Conservation (phyloP, 2,329 filamentous ascomycete species). For the Claviceps digitariae region DNA sequence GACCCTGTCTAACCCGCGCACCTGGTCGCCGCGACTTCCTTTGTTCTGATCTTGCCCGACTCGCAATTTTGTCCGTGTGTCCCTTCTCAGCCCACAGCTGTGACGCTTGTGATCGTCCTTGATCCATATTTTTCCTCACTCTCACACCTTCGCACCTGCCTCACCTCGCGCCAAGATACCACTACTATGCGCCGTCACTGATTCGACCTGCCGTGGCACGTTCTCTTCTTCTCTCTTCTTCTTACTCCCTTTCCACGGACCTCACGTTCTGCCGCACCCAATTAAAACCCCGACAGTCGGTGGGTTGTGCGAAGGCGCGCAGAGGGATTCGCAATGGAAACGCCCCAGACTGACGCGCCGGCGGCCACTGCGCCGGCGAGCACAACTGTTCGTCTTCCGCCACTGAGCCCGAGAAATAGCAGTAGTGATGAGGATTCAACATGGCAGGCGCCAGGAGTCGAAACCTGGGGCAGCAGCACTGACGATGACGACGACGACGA, state of each 20-base stretch:
- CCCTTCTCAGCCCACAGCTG: neutral
- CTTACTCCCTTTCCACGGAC: neutral
- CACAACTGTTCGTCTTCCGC: neutral
- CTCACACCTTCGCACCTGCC: neutral
- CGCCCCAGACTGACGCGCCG: neutral
- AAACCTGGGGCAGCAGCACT: slow-evolving; percentile 1
- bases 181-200: neutral
- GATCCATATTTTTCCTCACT: neutral
- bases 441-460: neutral
- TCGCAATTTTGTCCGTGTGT: neutral
- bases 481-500: neutral
- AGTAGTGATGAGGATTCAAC: neutral
- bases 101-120: neutral
- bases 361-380: neutral
- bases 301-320: neutral
- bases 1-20: too few relatives aligned
- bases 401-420: neutral
- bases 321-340: neutral
- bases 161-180: neutral
- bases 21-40: too few relatives aligned
- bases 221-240: neutral
- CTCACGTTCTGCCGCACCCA: neutral
- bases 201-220: neutral
- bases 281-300: neutral
- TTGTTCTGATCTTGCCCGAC: too few relatives aligned